Evolutionary conservation across 331 rosid genomes (phyloP).

Genomic region (Quercus phellos): DNA sequence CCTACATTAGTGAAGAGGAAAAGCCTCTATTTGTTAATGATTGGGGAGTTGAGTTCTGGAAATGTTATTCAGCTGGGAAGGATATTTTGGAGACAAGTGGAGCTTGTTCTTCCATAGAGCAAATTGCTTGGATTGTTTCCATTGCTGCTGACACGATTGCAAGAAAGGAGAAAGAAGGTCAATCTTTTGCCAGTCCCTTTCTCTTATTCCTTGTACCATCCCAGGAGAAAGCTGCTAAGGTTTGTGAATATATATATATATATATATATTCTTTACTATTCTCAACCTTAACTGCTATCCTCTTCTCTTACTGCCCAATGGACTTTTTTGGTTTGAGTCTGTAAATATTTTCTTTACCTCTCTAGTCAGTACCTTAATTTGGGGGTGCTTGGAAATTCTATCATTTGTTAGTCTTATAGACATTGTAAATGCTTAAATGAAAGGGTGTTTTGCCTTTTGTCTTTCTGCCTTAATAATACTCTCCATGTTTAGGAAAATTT

Average conservation of each 20-base stretch:
- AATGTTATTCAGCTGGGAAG: constrained; percentile 58
- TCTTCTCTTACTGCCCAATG: neutral
- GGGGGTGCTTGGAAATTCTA: neutral
- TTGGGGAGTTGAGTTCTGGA: constrained; percentile 92
- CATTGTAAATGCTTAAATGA: neutral
- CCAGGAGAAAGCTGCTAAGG: constrained; percentile 74
- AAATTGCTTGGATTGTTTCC: constrained; percentile 87
- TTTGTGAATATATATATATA: constrained; percentile 16
- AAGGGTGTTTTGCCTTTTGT: neutral
- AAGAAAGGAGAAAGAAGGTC: constrained; percentile 72
- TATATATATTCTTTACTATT: constrained; percentile 3
- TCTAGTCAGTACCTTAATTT: neutral
- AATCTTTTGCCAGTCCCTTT: constrained; percentile 61
- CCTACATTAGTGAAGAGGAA: constrained; percentile 44
- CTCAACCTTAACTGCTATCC: neutral
- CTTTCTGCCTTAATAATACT: neutral
- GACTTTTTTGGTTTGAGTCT: neutral
- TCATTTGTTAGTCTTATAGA: neutral
- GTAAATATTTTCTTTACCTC: neutral
- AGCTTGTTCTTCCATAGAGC: constrained; percentile 52
- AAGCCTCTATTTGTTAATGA: constrained; percentile 50
- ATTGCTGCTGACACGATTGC: constrained; percentile 71
- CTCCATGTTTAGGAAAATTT: neutral
- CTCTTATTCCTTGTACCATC: constrained; percentile 82
- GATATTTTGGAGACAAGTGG: constrained; percentile 74